Evolutionary conservation across 306 rosid species (phyloP), one percentile per base, ranked within the genome.

Genomic region (Casuarina cunninghamiana): DNA sequence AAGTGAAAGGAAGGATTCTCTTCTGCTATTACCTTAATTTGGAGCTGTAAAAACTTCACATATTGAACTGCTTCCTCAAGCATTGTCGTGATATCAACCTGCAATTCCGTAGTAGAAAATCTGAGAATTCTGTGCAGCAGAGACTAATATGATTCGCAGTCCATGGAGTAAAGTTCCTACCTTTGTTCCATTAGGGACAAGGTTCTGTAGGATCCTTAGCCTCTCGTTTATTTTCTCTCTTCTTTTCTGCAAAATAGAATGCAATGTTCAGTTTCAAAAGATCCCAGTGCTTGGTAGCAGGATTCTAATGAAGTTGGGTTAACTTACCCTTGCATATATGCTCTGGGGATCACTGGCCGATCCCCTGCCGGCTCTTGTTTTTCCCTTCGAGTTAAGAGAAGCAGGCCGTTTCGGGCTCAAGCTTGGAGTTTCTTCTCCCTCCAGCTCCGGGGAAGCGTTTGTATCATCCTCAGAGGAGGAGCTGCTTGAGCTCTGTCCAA

Each of bases 41-140:
- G 99, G 68, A 91, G 93, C 78, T 91, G 97, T 66, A 95, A 81
- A 71, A 95, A 92, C 82, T 91, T 92, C 71, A 95, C 99, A 84
- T 95, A 93, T 43, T 86, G 90, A 69, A 91, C 97, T 68, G 96
- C 97, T 87, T 95, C 99, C 84, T 95, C 99, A 48, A 95, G 99
- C 97, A 95, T 95, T 81, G 97, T 95, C 89, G 97, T 92, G 74
- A 91, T 91, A 85, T 95, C 98, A 72, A 95, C 97, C 97, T 94
- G 81, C 66, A 90, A 15, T 78, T 75, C 51, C 12, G 49, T 53
- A 54, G 38, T 76, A 79, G 42, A 41, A 77, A 54, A n/a, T 44
- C 11, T 79, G 6, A 74, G 70, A 71, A 72, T 70, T 42, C 57
- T 75, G 19, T 70, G 62, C 74, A 72, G 6, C 66, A 32, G 1